These are phyloP conservation scores for Scenedesmus sp. DNA, from an alignment of 163 green algal species.

Conservation along the genomic window DNA sequence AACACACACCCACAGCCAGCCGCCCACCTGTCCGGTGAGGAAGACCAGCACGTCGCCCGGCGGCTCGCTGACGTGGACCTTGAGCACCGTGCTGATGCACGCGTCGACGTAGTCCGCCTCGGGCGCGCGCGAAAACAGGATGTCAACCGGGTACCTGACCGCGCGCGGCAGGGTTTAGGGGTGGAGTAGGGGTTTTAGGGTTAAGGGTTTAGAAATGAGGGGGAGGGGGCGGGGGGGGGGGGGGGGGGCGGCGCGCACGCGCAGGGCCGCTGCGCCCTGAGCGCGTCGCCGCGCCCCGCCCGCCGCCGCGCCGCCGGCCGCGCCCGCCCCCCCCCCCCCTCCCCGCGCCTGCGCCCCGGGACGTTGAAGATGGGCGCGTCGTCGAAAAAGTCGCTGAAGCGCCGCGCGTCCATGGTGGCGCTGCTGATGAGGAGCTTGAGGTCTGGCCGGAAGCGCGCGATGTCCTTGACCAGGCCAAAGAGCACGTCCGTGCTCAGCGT, in stretches of 20 bases:
- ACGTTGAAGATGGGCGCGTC: conserved; percentile 94
- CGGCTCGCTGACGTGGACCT: conserved; percentile 84
- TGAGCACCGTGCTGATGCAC: conserved; percentile 85
- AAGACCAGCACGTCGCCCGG: conserved; percentile 88
- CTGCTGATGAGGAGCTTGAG: conserved; percentile 93
- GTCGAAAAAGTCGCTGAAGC: conserved; percentile 99
- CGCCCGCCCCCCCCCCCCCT: not conserved
- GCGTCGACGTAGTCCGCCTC: conserved; percentile 98
- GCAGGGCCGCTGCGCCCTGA: not conserved
- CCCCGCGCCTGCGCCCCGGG: conserved; percentile 50
- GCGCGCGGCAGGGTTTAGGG: too few species aligned
- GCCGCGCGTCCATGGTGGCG: conserved; percentile 97
- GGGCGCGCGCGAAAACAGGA: conserved; percentile 94
- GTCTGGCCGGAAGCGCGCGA: conserved; percentile 78
- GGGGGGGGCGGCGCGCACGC: too few species aligned
- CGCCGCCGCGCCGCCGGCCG: not conserved
- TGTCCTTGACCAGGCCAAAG: conserved; percentile 93
- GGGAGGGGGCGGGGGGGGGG: too few species aligned
- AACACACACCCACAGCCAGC: not conserved
- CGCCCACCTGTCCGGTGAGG: conserved; percentile 42
- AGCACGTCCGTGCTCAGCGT: conserved; percentile 97
- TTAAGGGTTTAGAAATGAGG: too few species aligned
- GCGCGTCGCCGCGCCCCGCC: not conserved
- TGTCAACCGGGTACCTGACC: conserved; percentile 93
- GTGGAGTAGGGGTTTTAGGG: too few species aligned